A percentile compares a stretch with the other conserved stretches of the same genome.
These are phyloP conservation scores for Auriculariales sp. DNA, from an alignment of 768 basidiomycete genomes.

Conservation along the genomic window DNA sequence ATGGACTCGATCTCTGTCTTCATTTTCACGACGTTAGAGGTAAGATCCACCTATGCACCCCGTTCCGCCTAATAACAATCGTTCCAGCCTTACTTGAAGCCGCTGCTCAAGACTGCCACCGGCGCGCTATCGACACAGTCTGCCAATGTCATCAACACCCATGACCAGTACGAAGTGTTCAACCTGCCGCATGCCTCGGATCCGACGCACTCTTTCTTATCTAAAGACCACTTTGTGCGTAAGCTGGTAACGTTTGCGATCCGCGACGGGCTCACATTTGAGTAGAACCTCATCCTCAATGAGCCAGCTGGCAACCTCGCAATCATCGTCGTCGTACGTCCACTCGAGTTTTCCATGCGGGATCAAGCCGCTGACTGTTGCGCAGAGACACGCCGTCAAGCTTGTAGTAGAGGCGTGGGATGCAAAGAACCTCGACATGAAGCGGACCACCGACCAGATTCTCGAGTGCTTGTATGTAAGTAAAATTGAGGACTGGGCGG, in stretches of 20 bases:
- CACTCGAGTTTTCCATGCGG: background rate
- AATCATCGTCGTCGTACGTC: slow-evolving; percentile 46
- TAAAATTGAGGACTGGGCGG: background rate
- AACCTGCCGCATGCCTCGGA: slow-evolving; percentile 72
- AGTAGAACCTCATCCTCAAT: slow-evolving; percentile 62
- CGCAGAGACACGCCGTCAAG: slow-evolving; percentile 48
- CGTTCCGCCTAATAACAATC: background rate
- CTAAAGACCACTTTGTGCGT: slow-evolving; percentile 78
- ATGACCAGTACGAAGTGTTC: slow-evolving; percentile 79
- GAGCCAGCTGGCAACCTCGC: slow-evolving; percentile 71
- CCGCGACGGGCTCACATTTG: background rate
- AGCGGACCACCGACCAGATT: slow-evolving; percentile 43
- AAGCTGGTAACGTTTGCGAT: slow-evolving; percentile 1
- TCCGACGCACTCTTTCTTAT: slow-evolving; percentile 79
- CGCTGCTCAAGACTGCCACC: slow-evolving; percentile 59
- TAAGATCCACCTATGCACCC: slow-evolving; percentile 12
- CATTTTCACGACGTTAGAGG: slow-evolving; percentile 74
- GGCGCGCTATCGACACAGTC: slow-evolving; percentile 45
- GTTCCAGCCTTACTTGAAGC: slow-evolving; percentile 64
- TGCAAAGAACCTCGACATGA: slow-evolving; percentile 43
- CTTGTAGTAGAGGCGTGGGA: slow-evolving; percentile 76
- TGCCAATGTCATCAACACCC: slow-evolving; percentile 60
- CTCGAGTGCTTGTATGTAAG: slow-evolving; percentile 46
- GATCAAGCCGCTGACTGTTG: too few relatives aligned
- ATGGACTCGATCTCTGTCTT: slow-evolving; percentile 65